These are phyloP conservation scores for Calamus simplicifolius DNA, from an alignment of 176 grass and related monocot species.

Conservation along the genomic window DNA sequence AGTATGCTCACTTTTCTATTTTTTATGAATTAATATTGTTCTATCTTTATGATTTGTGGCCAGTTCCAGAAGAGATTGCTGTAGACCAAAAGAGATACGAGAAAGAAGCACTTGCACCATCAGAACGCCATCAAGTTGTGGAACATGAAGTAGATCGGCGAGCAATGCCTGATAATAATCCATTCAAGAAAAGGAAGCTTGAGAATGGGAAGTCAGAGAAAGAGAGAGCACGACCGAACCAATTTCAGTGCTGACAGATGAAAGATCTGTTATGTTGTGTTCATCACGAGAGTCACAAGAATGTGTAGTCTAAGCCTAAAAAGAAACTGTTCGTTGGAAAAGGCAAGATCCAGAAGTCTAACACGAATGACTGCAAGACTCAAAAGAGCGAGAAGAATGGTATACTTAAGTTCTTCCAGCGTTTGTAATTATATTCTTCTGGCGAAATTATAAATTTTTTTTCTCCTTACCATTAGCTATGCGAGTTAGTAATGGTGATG, in stretches of 20 bases:
- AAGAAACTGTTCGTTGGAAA: not conserved
- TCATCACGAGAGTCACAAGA: constrained; percentile 14
- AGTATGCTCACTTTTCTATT: too few species aligned
- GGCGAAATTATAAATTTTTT: not conserved
- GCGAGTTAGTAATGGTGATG: too few species aligned
- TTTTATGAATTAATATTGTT: constrained; percentile 3
- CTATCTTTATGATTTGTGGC: not conserved
- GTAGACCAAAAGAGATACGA: constrained; percentile 19
- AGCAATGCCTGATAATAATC: constrained; percentile 55
- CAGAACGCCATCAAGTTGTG: constrained; percentile 11
- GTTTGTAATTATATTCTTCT: not conserved
- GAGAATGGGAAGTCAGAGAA: constrained; percentile 1
- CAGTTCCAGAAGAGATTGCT: constrained; percentile 27
- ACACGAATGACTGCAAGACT: constrained; percentile 14
- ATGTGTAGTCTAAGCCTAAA: constrained; percentile 27
- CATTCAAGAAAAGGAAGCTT: constrained; percentile 80
- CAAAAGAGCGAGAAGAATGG: constrained; percentile 3
- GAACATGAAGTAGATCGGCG: constrained; percentile 15
- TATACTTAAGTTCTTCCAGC: constrained; percentile 18
- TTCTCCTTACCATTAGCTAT: not conserved
- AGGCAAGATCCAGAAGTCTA: constrained; percentile 10
- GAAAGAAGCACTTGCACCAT: constrained; percentile 31
- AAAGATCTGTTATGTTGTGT: constrained; percentile 14
- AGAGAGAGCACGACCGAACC: not conserved
- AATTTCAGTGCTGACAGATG: constrained; percentile 15